Evolutionary conservation across 2,329 filamentous ascomycete genomes (phyloP).

Genomic region (Colletotrichum simmondsii): DNA sequence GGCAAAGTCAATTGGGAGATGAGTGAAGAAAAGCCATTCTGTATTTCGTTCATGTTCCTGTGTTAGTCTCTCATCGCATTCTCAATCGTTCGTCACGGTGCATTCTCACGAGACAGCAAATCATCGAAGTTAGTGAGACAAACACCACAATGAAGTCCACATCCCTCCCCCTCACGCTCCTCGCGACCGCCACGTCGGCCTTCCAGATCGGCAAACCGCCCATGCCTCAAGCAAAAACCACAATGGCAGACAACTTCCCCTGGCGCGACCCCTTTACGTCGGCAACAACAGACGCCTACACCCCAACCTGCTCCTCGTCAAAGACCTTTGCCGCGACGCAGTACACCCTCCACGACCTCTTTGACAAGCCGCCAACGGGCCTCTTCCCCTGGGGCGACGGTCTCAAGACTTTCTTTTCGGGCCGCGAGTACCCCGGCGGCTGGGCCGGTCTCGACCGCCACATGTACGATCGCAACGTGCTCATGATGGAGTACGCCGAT

Average conservation of each 20-base stretch:
- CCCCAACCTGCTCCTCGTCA: slow-evolving; percentile 46
- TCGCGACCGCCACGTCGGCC: slow-evolving; percentile 36
- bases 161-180: slow-evolving; percentile 18
- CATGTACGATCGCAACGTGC: slow-evolving; percentile 57
- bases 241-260: slow-evolving; percentile 50
- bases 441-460: slow-evolving; percentile 66
- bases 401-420: slow-evolving; percentile 52
- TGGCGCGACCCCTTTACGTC: slow-evolving; percentile 54
- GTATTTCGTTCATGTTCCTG: neutral
- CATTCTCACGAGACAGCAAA: neutral
- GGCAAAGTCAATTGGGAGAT: neutral
- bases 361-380: slow-evolving; percentile 48
- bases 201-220: slow-evolving; percentile 42
- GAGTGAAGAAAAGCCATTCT: neutral
- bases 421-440: slow-evolving; percentile 59
- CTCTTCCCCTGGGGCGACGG: slow-evolving; percentile 51
- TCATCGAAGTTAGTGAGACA: too few relatives aligned
- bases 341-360: slow-evolving; percentile 56
- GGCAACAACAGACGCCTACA: slow-evolving; percentile 41
- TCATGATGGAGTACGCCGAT: slow-evolving; percentile 57
- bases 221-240: slow-evolving; percentile 41
- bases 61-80: neutral
- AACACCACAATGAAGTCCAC: slow-evolving; percentile 1
- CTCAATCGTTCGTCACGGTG: neutral
- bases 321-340: slow-evolving; percentile 50